A percentile compares a stretch with the other conserved stretches of the same genome.
Evolutionary conservation across 768 basidiomycete species (phyloP).

Genomic region (Crepidotus variabilis): DNA sequence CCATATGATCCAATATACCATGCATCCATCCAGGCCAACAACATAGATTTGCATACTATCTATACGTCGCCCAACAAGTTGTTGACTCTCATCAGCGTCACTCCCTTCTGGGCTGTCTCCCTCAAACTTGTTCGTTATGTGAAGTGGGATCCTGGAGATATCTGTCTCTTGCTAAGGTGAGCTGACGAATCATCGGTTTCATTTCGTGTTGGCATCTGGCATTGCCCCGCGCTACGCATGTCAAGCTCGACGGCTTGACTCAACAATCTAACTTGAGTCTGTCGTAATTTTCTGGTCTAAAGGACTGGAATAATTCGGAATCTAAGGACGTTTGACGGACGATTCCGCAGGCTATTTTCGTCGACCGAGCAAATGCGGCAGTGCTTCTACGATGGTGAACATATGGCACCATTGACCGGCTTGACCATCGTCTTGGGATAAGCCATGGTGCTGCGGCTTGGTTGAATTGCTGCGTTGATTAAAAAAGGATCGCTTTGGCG

Average conservation of each 20-base stretch:
- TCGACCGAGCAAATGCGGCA: too few species aligned
- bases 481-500: too few species aligned
- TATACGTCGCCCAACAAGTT: slow-evolving; percentile 49
- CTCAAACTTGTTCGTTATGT: slow-evolving; percentile 69
- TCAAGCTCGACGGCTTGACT: background rate
- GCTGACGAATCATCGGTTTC: slow-evolving; percentile 19
- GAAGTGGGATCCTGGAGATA: slow-evolving; percentile 60
- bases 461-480: too few species aligned
- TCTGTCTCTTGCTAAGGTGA: slow-evolving; percentile 62
- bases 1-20: slow-evolving; percentile 59
- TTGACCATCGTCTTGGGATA: background rate
- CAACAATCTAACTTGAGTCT: too few species aligned
- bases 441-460: too few species aligned
- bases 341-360: too few species aligned
- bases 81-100: slow-evolving; percentile 54
- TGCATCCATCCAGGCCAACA: slow-evolving; percentile 47
- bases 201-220: background rate
- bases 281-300: too few species aligned
- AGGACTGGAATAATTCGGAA: too few species aligned
- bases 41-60: slow-evolving; percentile 51
- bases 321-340: too few species aligned
- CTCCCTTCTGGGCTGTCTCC: slow-evolving; percentile 70
- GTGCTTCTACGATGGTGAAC: background rate
- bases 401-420: background rate
- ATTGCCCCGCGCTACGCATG: background rate